phyloP scores from a whole-genome alignment of 1,284 basidiomycete species.

The Cystobasidium sp. region DNA sequence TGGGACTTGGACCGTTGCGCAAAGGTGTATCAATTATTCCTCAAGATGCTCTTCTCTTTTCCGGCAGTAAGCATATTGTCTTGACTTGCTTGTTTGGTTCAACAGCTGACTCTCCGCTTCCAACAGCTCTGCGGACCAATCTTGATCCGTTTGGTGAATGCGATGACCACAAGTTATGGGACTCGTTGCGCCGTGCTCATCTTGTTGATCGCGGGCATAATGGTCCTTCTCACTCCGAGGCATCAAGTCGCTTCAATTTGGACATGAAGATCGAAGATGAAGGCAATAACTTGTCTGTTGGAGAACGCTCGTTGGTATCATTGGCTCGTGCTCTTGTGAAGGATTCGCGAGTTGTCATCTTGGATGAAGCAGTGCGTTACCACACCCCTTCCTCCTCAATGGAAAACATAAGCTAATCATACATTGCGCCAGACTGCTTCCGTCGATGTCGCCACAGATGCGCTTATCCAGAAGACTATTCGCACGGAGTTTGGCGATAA shows the following conservation, averaged over 20 bases:
- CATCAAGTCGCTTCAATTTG: constrained; percentile 66
- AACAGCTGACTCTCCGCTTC: constrained; percentile 64
- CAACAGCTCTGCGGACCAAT: constrained; percentile 68
- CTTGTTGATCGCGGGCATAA: constrained; percentile 48
- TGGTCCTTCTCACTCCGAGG: constrained; percentile 34
- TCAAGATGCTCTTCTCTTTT: constrained; percentile 74
- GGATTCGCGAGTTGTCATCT: constrained; percentile 72
- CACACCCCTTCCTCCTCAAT: not conserved
- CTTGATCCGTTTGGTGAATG: constrained; percentile 74
- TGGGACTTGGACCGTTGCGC: constrained; percentile 61
- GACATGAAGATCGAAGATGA: constrained; percentile 83
- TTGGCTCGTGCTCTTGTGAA: constrained; percentile 80
- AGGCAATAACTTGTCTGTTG: constrained; percentile 73
- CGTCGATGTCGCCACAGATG: constrained; percentile 74
- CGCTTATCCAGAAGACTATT: constrained; percentile 84
- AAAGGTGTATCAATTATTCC: constrained; percentile 70
- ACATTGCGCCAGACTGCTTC: constrained; percentile 61
- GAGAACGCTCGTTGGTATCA: constrained; percentile 75
- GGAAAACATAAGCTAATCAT: constrained; percentile 25
- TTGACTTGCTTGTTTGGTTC: not conserved
- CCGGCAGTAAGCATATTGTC: constrained; percentile 60
- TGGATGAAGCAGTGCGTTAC: constrained; percentile 73
- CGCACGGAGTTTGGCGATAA: constrained; percentile 76
- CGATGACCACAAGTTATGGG: constrained; percentile 55
- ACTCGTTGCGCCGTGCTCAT: constrained; percentile 53